Evolutionary conservation across 305 asterid species (phyloP), one percentile per base, ranked within the genome.

Genomic region (Caryopteris hybrid): DNA sequence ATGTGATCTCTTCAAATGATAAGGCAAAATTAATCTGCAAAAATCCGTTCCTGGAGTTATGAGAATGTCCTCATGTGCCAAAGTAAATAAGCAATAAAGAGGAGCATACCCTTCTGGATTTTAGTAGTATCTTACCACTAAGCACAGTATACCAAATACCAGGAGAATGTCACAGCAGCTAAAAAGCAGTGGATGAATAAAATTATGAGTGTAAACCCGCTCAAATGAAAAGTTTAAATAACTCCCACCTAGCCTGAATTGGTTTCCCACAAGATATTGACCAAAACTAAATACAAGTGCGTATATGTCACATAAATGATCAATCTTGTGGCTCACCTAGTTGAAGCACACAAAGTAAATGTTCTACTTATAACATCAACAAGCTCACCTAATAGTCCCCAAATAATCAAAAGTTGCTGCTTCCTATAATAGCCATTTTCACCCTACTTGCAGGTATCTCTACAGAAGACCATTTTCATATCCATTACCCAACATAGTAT

Each of bases 1-100:
- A 77, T 13, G 96, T 81, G 76, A 91, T 90, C 86, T 91, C 99
- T 77, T 93, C 99, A 80, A 93, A 91, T 74, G 99, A 91, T 70
- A 93, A 70, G 21, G 86, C 86, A 84, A 85, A 93, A 75, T 86
- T 88, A 68, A 93, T 91, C 99, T 93, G 96, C 91, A 79, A 39
- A 82, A 82, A 73, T 76, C 36, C 75, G 50, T 68, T 68, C 71
- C 61, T 29, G 69, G 73, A 38, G 72, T 84, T 69, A 84, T 36
- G 51, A 74, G 63, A 72, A 38, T 48, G 61, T 20, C 70, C 67
- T 52, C 61, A 21, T 43, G 31, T 8, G 43, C 64, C 70, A 25
- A 48, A 64, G 17, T 22, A 45, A 57, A 41, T 0, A 66, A 72
- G 57, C 50, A 57, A 39, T 14, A 31, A 33, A 46, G 22, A 61